Base-by-base conservation (phyloP, 768 basidiomycete species). In the Pleurotus tuoliensis region DNA sequence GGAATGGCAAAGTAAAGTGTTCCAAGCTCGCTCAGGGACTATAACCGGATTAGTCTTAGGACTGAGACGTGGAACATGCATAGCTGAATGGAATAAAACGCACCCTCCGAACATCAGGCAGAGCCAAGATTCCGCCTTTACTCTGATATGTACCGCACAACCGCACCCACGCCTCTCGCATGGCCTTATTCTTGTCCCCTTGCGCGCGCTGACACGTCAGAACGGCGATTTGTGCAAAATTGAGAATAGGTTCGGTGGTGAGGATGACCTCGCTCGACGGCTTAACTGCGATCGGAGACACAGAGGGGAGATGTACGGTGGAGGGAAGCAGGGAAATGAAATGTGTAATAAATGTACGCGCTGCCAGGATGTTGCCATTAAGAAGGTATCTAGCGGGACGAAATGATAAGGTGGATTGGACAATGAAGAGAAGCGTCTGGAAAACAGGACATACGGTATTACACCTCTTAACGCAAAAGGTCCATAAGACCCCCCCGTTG, bases 361-460 rank as follows among this genome's bases (percentile, higher is more conserved):
- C 92, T 3, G 91, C 91, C n/a, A 93, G 83, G 65, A 99, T 88
- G 61, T 94, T 94, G 13, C 92, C 92, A 53, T 93, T 91, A 59
- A 81, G 82, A 20, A 94, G 76, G 64, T 90, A 91, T 56, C 90
- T 92, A 63, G 13, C 16, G 37, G 40, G 48, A 30, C 54, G 8
- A 7, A 34, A 9, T 34, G 3, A 34, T 11, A 45, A 56, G 25
- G 47, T 40, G 9, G 38, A n/a, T 4, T 7, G 30, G 30, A 30
- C 2, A 6, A 34, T 39, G 24, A 54, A 56, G 40, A 59, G 13
- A 25, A 53, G 38, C 49, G n/a, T 39, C 37, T 37, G 24, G 37
- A 24, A 47, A 18, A n/a, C n/a, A 59, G n/a, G 34, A 79, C 87
- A 55, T 68, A 96, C 88, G 95, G 94, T 55, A 99, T 76, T 8